phyloP scores from a whole-genome alignment of 164 flowering plant species.

The Pachysandra terminalis region DNA sequence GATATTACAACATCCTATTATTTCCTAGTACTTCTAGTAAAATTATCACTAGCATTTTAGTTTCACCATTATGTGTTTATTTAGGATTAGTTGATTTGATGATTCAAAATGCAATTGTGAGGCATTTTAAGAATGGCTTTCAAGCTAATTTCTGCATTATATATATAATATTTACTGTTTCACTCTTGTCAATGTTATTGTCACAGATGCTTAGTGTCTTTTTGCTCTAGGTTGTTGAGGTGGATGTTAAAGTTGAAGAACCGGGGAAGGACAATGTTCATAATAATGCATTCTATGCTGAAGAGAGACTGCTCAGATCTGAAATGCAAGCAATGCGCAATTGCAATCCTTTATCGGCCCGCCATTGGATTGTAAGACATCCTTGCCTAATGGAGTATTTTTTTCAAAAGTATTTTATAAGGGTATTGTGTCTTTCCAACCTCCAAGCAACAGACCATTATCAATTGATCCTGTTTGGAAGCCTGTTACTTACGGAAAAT shows the following conservation, averaged over 20 bases:
- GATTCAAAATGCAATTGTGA: no score
- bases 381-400: no score
- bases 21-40: no score
- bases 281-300: constrained; percentile 85
- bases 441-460: no score
- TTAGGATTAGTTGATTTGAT: not conserved
- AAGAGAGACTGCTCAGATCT: constrained; percentile 69
- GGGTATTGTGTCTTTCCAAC: no score
- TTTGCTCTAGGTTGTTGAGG: constrained; percentile 66
- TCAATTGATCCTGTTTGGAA: no score
- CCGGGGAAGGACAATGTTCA: constrained; percentile 78
- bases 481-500: no score
- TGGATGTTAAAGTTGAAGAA: constrained; percentile 73
- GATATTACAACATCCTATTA: no score
- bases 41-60: no score
- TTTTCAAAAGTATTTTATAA: no score
- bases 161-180: not conserved
- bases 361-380: constrained; percentile 84
- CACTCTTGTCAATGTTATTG: not conserved
- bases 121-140: no score
- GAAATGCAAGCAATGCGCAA: constrained; percentile 91
- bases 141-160: not conserved
- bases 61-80: no score
- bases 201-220: not conserved
- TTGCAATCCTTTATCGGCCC: constrained; percentile 73